These are phyloP conservation scores for Liquidambar formosana DNA, from an alignment of 164 flowering plant species.

Conservation along the genomic window DNA sequence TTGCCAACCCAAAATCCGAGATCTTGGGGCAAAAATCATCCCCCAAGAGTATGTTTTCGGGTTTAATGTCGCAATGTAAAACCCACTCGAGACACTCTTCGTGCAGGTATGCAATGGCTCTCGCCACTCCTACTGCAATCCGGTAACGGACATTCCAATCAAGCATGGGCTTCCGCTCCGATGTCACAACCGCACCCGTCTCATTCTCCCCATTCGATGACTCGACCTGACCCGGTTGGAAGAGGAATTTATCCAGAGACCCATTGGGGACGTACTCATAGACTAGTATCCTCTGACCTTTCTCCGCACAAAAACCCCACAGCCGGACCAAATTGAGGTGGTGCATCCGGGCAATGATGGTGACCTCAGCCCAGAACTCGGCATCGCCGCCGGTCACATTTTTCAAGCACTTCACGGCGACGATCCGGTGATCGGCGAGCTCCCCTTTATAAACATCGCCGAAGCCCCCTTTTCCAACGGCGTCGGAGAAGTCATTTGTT, in stretches of 20 bases:
- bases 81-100: slow-evolving; percentile 81
- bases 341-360: slow-evolving; percentile 83
- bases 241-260: slow-evolving; percentile 54
- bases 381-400: slow-evolving; percentile 50
- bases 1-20: slow-evolving; percentile 81
- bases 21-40: slow-evolving; percentile 84
- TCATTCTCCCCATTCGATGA: neutral
- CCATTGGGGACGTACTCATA: slow-evolving; percentile 71
- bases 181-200: neutral
- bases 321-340: slow-evolving; percentile 74
- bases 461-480: slow-evolving; percentile 71
- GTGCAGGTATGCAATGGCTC: slow-evolving; percentile 66
- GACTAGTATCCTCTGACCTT: slow-evolving; percentile 57
- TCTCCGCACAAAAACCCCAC: slow-evolving; percentile 87
- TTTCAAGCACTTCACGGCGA: slow-evolving; percentile 66
- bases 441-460: slow-evolving; percentile 69
- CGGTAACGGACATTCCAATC: slow-evolving; percentile 57
- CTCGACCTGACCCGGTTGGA: slow-evolving; percentile 16
- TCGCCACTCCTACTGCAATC: slow-evolving; percentile 56
- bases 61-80: slow-evolving; percentile 80
- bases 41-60: slow-evolving; percentile 76
- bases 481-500: slow-evolving; percentile 55
- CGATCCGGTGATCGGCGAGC: slow-evolving; percentile 54
- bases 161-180: slow-evolving; percentile 28
- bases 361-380: slow-evolving; percentile 89